Conservation (phyloP, 108 stramenopile genomes). For the Pseudonitzschia delicatissima region DNA sequence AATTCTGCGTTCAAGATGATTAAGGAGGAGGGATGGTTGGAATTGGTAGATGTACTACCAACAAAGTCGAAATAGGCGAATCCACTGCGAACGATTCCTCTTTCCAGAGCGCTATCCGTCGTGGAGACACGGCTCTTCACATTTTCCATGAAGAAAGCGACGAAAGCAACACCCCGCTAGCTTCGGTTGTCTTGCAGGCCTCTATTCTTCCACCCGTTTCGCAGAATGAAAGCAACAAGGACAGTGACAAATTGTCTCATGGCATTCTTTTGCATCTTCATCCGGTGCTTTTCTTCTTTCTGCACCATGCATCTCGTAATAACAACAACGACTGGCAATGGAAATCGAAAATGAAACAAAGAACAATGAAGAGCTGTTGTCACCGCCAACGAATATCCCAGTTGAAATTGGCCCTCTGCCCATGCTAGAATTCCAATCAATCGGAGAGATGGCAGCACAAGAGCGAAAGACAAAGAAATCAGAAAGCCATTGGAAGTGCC, state of each 20-base stretch:
- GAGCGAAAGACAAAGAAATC: not conserved
- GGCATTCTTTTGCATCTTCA: slow-evolving; percentile 2
- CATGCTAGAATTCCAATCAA: slow-evolving; percentile 7
- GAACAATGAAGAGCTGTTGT: too few relatives aligned
- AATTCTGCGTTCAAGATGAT: not conserved
- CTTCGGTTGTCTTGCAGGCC: slow-evolving; percentile 1
- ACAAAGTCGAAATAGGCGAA: not conserved
- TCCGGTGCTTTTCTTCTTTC: slow-evolving; percentile 9
- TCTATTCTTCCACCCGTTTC: not conserved
- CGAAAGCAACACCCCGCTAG: not conserved
- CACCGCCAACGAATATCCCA: not conserved
- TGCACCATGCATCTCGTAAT: slow-evolving; percentile 1
- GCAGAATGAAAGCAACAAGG: not conserved
- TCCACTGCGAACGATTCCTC: not conserved
- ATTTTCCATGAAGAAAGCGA: not conserved
- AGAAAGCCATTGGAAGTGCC: not conserved
- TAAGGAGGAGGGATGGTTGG: slow-evolving; percentile 1
- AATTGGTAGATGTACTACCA: not conserved
- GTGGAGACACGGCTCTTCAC: not conserved
- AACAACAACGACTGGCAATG: not conserved
- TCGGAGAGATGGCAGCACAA: not conserved
- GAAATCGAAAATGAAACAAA: not conserved
- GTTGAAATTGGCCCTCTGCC: slow-evolving; percentile 9
- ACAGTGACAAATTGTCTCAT: not conserved
- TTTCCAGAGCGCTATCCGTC: not conserved